phyloP scores from a whole-genome alignment of 2,329 filamentous ascomycete genomes.

The Orbilia ellipsospora region DNA sequence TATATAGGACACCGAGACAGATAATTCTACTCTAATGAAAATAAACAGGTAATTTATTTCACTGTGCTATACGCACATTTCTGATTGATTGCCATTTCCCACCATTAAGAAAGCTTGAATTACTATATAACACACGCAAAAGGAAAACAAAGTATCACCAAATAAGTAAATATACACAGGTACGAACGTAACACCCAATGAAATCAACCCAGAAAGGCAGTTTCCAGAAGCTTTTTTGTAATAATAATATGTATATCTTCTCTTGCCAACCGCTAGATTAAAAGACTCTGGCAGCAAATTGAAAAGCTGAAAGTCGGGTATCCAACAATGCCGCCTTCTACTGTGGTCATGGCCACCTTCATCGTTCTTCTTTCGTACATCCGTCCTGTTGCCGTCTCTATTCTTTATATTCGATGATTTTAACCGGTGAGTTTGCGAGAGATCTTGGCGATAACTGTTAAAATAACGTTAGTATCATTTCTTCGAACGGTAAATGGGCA shows the following conservation, averaged over 20 bases:
- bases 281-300: conserved; percentile 9
- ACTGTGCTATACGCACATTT: background rate
- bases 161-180: conserved; percentile 39
- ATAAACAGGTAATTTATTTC: background rate
- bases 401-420: conserved; percentile 16
- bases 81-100: conserved; percentile 8
- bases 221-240: background rate
- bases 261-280: conserved; percentile 34
- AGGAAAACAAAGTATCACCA: conserved; percentile 7
- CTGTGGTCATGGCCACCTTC: background rate
- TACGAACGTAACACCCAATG: conserved; percentile 11
- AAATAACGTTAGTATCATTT: conserved; percentile 52
- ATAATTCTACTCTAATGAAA: background rate
- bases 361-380: background rate
- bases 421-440: conserved; percentile 78
- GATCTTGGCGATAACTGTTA: conserved; percentile 89
- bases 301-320: background rate
- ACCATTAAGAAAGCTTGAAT: background rate
- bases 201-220: conserved; percentile 8
- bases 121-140: conserved; percentile 37
- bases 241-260: conserved; percentile 21
- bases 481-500: background rate
- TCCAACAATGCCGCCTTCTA: conserved; percentile 4
- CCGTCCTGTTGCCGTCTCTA: background rate
- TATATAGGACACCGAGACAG: background rate